Percentiles rank a stretch among this genome's conserved stretches.
These are phyloP conservation scores for Kodamaea sp. DNA, from an alignment of 1,139 yeast genomes.

Conservation along the genomic window DNA sequence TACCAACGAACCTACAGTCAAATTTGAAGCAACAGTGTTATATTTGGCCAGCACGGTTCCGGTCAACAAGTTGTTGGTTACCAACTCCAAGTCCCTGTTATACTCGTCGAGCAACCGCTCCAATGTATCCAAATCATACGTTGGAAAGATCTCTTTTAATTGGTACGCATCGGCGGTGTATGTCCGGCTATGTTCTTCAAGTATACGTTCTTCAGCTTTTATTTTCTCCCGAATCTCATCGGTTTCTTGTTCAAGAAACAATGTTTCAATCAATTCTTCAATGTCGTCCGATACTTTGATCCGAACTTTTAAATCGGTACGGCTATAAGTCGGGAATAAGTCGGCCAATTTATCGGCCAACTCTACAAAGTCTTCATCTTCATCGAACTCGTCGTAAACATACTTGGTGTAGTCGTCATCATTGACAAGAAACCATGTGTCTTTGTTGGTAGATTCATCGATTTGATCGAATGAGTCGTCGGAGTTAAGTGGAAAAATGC, in stretches of 20 bases:
- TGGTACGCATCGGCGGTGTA: constrained; percentile 12
- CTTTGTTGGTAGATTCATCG: constrained; percentile 5
- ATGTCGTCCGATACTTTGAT: constrained; percentile 19
- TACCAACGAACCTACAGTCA: not conserved
- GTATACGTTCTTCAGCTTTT: constrained; percentile 7
- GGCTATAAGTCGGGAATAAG: constrained; percentile 26
- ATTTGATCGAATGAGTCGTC: not conserved
- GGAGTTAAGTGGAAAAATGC: too few species aligned
- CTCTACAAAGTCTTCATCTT: constrained; percentile 14
- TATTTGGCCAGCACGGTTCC: constrained; percentile 9
- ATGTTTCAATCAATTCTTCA: constrained; percentile 20
- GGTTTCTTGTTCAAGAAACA: constrained; percentile 18
- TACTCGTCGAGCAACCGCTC: constrained; percentile 14
- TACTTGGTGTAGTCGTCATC: constrained; percentile 14
- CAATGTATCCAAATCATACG: constrained; percentile 14
- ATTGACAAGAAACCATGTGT: constrained; percentile 6
- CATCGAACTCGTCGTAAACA: constrained; percentile 14
- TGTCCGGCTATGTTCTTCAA: constrained; percentile 4
- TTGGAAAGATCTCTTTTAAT: constrained; percentile 25
- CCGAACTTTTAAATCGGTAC: constrained; percentile 25
- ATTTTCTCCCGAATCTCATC: constrained; percentile 10
- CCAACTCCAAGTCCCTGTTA: constrained; percentile 17
- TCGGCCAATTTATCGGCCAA: constrained; percentile 25
- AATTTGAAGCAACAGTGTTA: constrained; percentile 1
- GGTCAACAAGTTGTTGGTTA: constrained; percentile 11